Base-by-base conservation (phyloP, 2,329 filamentous ascomycete genomes). In the Triangularia setosa region DNA sequence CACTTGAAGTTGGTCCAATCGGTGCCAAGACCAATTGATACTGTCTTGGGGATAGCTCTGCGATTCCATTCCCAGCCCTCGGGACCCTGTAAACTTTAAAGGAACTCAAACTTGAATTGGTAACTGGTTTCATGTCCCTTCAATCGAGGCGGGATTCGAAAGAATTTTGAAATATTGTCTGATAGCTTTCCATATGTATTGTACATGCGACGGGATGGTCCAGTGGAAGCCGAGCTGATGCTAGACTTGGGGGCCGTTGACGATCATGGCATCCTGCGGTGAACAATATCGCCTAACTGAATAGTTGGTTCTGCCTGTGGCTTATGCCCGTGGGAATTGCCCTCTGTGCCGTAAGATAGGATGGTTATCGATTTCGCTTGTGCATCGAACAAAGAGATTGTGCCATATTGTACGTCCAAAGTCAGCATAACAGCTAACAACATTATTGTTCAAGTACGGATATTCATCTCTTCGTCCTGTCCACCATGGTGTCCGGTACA, bases 21-120 rank as follows among this genome's bases (percentile, higher is more conserved):
- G 40, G n/a, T 53, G 58, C 58, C 58, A 52, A 53, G 35, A 7
- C 14, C 9, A 8, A 2, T 4, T 60, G 23, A n/a, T 25, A 52
- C 58, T 23, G 14, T 53, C 11, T 60, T 60, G 24, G 58, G 58
- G 24, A 60, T 27, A 28, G 58, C 40, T 60, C 40, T 60, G 58
- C 40, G 58, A 60, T 60, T 9, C 40, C 35, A 60, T 33, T 24
- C 23, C 53, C 35, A 60, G 57, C 57, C 57, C 57, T 59, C 33
- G 57, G 57, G 25, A 48, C 18, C 23, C 14, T 33, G 57, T 23
- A 48, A 40, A 44, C 33, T 48, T 21, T 48, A 48, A 48, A 48
- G 40, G 40, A 48, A 48, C 40, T 5, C 40, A 8, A 9, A 2
- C n/a, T 40, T n/a, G n/a, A 48, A 18, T 3, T 9, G 6, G 40